Conservation (phyloP, 805 yeast genomes). For the Yueomyces sinensis region DNA sequence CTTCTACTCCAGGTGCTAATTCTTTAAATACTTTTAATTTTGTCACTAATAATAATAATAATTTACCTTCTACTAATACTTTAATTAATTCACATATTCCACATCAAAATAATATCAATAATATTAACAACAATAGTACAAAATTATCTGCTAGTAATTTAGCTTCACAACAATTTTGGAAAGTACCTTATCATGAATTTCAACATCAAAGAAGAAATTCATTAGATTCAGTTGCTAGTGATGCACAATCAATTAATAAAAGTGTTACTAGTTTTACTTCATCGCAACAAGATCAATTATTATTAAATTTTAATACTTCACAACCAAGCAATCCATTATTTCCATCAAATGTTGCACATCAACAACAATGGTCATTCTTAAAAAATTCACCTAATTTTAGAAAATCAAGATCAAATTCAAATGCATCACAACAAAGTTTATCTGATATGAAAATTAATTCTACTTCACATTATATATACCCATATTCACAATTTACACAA, state of each 20-base stretch:
- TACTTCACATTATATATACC: conserved; percentile 5
- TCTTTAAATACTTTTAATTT: not conserved
- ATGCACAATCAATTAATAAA: conserved; percentile 2
- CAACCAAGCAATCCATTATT: conserved; percentile 1
- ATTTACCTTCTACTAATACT: not conserved
- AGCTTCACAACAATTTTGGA: conserved; percentile 22
- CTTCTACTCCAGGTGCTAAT: not conserved
- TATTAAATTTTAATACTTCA: conserved; percentile 2
- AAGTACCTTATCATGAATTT: conserved; percentile 25
- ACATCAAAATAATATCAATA: conserved; percentile 4
- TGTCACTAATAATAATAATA: not conserved
- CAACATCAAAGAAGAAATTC: conserved; percentile 21
- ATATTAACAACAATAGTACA: conserved; percentile 1
- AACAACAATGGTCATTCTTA: conserved; percentile 11
- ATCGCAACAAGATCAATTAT: conserved; percentile 9
- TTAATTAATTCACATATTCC: not conserved
- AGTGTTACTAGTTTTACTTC: not conserved
- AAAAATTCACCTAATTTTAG: conserved; percentile 7
- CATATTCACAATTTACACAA: conserved; percentile 19
- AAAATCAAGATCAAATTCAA: conserved; percentile 7
- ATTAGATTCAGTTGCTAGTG: conserved; percentile 20
- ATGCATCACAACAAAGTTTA: conserved; percentile 2
- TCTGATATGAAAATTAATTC: not conserved
- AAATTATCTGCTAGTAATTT: not conserved
- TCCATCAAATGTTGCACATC: not conserved